Conservation (phyloP, 805 yeast species). For the Metschnikowia picachoensis region DNA sequence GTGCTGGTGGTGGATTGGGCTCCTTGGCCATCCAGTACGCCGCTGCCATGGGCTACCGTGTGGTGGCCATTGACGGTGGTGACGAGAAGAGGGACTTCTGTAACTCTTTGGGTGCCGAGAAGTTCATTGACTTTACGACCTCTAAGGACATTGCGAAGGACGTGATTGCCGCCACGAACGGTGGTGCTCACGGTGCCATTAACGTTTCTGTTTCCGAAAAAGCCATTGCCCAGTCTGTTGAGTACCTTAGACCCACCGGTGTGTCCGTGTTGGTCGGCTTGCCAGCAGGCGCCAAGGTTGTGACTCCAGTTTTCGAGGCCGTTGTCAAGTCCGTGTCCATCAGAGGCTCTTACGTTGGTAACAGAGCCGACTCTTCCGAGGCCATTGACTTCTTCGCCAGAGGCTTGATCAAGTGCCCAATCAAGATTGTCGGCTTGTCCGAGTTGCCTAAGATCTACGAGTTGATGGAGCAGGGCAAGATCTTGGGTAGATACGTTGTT, state of each 20-base stretch:
- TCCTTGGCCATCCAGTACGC: constrained; percentile 74
- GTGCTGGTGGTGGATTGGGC: constrained; percentile 84
- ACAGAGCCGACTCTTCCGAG: constrained; percentile 44
- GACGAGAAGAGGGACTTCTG: constrained; percentile 51
- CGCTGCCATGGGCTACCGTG: constrained; percentile 66
- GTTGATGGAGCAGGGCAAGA: constrained; percentile 40
- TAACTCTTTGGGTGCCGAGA: constrained; percentile 60
- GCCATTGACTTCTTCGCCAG: constrained; percentile 43
- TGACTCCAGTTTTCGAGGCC: constrained; percentile 37
- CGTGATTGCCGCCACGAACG: constrained; percentile 45
- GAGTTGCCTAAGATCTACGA: constrained; percentile 38
- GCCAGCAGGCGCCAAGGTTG: constrained; percentile 43
- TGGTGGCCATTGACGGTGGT: constrained; percentile 72
- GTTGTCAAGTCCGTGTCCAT: constrained; percentile 38
- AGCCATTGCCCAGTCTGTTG: constrained; percentile 45
- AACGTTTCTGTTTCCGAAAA: constrained; percentile 50
- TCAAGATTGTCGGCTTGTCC: constrained; percentile 39
- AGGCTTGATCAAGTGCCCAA: constrained; percentile 41
- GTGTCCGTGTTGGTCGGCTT: constrained; percentile 44
- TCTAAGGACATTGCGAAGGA: constrained; percentile 48
- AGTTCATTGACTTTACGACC: constrained; percentile 54
- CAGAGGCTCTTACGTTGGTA: constrained; percentile 44
- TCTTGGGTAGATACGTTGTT: constrained; percentile 43
- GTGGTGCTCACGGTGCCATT: constrained; percentile 55
- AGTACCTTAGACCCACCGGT: constrained; percentile 38